Evolutionary conservation across 2,329 filamentous ascomycete genomes (phyloP).

Genomic region (Pseudogymnoascus sp.): DNA sequence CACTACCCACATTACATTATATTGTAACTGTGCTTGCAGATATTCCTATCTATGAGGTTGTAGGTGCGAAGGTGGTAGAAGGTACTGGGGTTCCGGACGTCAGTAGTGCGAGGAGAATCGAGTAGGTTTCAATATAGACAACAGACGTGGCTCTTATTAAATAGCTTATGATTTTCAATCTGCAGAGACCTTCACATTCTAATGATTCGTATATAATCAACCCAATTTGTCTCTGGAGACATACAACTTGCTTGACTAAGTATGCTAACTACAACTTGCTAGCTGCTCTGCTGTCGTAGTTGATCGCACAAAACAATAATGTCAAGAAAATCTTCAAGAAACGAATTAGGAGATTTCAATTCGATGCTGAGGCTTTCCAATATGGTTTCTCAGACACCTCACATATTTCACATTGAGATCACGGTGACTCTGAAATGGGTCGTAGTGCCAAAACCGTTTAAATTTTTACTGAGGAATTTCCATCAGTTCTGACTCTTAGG

Average conservation of each 20-base stretch:
- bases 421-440: neutral
- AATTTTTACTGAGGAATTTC: neutral
- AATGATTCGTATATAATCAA: neutral
- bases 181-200: neutral
- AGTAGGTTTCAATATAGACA: slow-evolving; percentile 17
- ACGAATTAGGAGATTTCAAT: neutral
- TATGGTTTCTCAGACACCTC: neutral
- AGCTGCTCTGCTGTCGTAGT: neutral
- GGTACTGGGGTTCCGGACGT: slow-evolving; percentile 47
- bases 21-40: slow-evolving; percentile 45
- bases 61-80: slow-evolving; percentile 49
- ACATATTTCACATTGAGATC: neutral
- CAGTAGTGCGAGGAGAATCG: slow-evolving; percentile 29
- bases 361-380: neutral
- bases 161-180: neutral
- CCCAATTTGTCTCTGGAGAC: neutral
- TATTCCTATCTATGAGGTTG: slow-evolving; percentile 49
- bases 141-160: neutral
- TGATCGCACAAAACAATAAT: neutral
- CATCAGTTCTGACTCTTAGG: neutral
- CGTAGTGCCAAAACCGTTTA: neutral
- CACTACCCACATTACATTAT: slow-evolving; percentile 54
- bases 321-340: neutral
- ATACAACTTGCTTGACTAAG: neutral
- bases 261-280: neutral